Base-by-base conservation (phyloP, 208 protist species). In the Trypanosoma lewisi region DNA sequence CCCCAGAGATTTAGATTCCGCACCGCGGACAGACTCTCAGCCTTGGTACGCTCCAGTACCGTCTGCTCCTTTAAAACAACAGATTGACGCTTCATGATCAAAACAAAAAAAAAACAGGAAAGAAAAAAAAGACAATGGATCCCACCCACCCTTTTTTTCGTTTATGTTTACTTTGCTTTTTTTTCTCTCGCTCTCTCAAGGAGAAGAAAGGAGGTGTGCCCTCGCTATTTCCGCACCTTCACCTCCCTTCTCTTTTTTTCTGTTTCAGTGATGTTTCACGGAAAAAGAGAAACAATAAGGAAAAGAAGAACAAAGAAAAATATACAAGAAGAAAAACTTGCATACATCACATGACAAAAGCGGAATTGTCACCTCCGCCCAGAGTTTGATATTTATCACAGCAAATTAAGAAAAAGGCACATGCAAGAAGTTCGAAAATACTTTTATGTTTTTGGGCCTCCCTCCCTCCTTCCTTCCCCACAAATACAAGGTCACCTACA, bases 1-100 rank as follows among this genome's bases (percentile, higher is more conserved):
- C 92, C 94, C 89, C 92, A 97, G 27, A 97, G 34, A 64, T 97
- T 97, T 0, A 98, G 79, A 36, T 96, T 92, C 61, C 82, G 87
- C 41, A 98, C 92, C 36, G 86, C 68, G 7, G 67, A 73, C 7
- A 97, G 59, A 12, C 55, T 83, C 17, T 74, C 63, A 0, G 86
- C 77, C 60, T 94, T 89, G 4, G 94, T 95, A 79, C 96, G 97
- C 36, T 81, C 74, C 37, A 97, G 67, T 34, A 98, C 80, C 31
- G 90, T 27, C 63, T 84, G 65, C 52, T 96, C 85, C 4, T 89
- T 92, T 14, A 98, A 75, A 8, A 77, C n/a, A 50, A 50, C 51
- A 31, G 33, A 23, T 39, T 56, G 51, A 21, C 27, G 31, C 31
- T 34, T 47, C 36, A 56, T 56, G 2, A 23, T 44, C n/a, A 50